phyloP scores from a whole-genome alignment of 768 basidiomycete genomes.

The Boletus sp. region DNA sequence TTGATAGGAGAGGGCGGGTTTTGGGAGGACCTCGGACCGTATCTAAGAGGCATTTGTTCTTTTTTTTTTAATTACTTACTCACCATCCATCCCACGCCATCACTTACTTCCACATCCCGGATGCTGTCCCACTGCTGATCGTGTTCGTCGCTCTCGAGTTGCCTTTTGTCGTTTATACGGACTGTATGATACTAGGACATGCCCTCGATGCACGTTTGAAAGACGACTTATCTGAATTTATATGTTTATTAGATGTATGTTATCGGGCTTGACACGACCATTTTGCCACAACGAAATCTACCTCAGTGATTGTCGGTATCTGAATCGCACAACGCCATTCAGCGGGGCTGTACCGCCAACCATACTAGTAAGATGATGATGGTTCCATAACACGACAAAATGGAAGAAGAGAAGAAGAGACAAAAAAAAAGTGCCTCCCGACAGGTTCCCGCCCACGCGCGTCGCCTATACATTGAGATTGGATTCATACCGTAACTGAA shows the following conservation, averaged over 20 bases:
- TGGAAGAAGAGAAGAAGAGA: no score
- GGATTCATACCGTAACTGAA: not conserved
- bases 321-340: no score
- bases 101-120: not conserved
- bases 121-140: not conserved
- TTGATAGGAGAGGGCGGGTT: not conserved
- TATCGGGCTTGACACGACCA: not conserved
- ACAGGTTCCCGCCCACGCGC: no score
- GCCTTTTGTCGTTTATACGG: not conserved
- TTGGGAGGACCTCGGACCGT: not conserved
- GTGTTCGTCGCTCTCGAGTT: not conserved
- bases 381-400: no score
- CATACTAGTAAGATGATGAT: not conserved
- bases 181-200: not conserved
- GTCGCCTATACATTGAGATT: no score
- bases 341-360: no score
- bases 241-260: not conserved
- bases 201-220: not conserved
- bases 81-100: not conserved
- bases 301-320: not conserved
- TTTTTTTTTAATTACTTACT: not conserved
- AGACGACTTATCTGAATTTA: not conserved
- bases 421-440: no score
- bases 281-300: not conserved
- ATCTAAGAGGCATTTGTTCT: not conserved